Evolutionary conservation across 2,329 filamentous ascomycete genomes (phyloP), one percentile per base, ranked within the genome.

Genomic region (Fusarium sarcochroum): DNA sequence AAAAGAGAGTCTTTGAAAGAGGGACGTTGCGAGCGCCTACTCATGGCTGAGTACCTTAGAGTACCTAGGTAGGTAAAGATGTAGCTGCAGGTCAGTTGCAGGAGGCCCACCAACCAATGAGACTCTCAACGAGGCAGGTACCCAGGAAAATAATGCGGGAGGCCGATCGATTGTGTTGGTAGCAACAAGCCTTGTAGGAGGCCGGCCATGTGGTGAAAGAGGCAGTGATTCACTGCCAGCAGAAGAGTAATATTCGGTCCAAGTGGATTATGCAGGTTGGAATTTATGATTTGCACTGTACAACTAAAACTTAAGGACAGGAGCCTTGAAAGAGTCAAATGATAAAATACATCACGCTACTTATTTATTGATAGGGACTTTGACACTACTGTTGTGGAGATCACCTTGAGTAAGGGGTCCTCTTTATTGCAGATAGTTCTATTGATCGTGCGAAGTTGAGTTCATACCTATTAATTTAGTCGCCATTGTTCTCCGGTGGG

Each of bases 141-240:
- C 15, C 23, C 34, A 35, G 11, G 17, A 32, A 13, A 30, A 17
- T 25, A n/a, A 27, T 30, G 47, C 10, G 7, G 27, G 42, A 57
- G 53, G 34, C 48, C 48, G 18, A 11, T 35, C 40, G 18, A 44
- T 21, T 15, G 18, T 41, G 34, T 18, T 25, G 20, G 18, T 15
- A 17, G 20, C 14, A 17, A 34, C 7, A 25, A 6, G 8, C 9
- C 18, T n/a, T 40, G 17, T 15, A 40, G 45, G 46, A 66, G 61
- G 50, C 56, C 46, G 40, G 18, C 40, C 32, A 23, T 20, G 23
- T 41, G n/a, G 15, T 44, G 27, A 15, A 32, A 17, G 32, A 35
- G 38, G 37, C 37, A 40, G 52, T 69, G 66, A 69, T 49, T 69
- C 66, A 69, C 48, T 32, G 23, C 49, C 34, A 32, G 34, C 25